A percentile compares a stretch with the other conserved stretches of the same genome.
These are phyloP conservation scores for Dioscorea zingiberensis DNA, from an alignment of 106 monocot species.

Conservation along the genomic window DNA sequence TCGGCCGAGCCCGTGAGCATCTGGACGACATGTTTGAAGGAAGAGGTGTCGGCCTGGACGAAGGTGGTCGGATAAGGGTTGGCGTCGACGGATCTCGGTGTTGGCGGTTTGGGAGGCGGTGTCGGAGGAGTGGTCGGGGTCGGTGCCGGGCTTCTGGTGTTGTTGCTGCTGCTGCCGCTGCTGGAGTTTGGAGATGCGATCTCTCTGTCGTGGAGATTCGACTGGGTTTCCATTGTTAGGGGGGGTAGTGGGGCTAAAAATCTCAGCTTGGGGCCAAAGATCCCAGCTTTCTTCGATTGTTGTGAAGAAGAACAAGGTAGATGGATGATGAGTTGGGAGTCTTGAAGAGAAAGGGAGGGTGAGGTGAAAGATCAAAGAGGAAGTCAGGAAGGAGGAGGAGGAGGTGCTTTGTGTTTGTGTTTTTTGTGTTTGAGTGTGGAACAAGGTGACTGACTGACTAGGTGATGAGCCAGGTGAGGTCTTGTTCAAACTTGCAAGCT, in stretches of 20 bases:
- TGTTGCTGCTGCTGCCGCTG: conserved; percentile 16
- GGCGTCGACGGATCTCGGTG: conserved; percentile 27
- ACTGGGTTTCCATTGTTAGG: conserved; percentile 17
- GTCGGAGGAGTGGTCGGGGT: background rate
- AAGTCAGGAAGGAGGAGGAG: background rate
- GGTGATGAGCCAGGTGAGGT: background rate
- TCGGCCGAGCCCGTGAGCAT: conserved; percentile 87
- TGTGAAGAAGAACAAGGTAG: background rate
- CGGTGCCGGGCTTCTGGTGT: background rate
- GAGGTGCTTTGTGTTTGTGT: background rate
- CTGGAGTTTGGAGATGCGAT: conserved; percentile 19
- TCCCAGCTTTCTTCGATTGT: too few species aligned
- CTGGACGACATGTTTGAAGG: conserved; percentile 96
- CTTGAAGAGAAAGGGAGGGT: background rate
- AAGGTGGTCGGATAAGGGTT: conserved; percentile 84
- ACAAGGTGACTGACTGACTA: too few species aligned
- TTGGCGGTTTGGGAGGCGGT: conserved; percentile 6
- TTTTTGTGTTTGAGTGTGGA: too few species aligned
- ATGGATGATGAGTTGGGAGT: too few species aligned
- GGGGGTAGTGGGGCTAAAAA: background rate
- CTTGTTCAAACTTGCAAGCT: background rate
- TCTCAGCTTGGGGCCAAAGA: background rate
- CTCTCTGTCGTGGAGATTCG: background rate
- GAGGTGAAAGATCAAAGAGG: background rate
- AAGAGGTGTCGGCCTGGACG: conserved; percentile 80